Base-by-base conservation (phyloP, 2,329 filamentous ascomycete species). In the Verticillium dahliae region DNA sequence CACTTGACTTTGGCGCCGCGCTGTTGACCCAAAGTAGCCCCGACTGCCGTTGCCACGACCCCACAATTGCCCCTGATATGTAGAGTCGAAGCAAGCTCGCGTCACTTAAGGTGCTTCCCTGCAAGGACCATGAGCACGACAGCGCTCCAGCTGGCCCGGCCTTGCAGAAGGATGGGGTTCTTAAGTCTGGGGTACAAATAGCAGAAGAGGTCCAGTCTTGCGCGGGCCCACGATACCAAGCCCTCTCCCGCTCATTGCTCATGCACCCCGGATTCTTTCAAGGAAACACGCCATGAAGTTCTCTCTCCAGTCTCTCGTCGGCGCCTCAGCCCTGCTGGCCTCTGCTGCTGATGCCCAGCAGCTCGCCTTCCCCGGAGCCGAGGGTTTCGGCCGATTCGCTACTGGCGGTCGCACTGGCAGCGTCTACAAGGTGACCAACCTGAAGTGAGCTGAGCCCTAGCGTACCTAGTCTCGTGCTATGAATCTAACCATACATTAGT, bases 311-410 rank as follows among this genome's bases (percentile, higher is more conserved):
- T 50, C 45, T n/a, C 45, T 50, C 11, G n/a, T 50, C 45, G 45
- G 45, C 45, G 45, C 45, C n/a, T 50, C 45, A 22, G 45, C 45
- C 45, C 18, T 50, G n/a, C 18, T 50, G 45, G 45, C 45, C 45
- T 50, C 45, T 10, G 18, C 57, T 18, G 38, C 33, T 6, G 57
- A 39, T 50, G 57, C 38, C 22, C 38, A 34, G 39, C 22, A 39
- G 11, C 60, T 57, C 80, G 80, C 80, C 45, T 83, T 82, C 65
- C 79, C 79, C 3, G 79, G 80, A 22, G 80, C 80, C 10, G 79
- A 81, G 70, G 79, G 80, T 11, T 80, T 82, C 63, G 80, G 80
- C 13, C 73, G 74, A 57, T 72, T 78, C 56, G 78, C 80, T 3
- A 71, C 76, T 6, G 79, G 80, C 34, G 80, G 80, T 7, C 74